These are phyloP conservation scores for Penicillium manginii DNA, from an alignment of 495 filamentous ascomycete genomes.

Conservation along the genomic window DNA sequence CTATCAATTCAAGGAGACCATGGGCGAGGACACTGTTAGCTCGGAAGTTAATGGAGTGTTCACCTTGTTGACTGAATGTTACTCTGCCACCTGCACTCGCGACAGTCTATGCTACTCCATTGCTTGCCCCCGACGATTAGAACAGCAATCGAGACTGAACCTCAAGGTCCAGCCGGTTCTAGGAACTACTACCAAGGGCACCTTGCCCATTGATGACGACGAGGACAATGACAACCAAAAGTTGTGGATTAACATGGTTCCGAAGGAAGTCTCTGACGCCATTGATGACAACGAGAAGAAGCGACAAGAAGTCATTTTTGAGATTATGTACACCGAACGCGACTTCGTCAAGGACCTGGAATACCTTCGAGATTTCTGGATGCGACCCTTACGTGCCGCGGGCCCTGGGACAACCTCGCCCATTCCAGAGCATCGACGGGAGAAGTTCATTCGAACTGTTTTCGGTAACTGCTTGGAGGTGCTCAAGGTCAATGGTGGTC, in stretches of 20 bases:
- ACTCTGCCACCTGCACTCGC: conserved; percentile 94
- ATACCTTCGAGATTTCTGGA: conserved; percentile 98
- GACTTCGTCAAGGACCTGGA: conserved; percentile 99
- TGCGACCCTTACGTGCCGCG: conserved; percentile 78
- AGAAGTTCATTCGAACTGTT: conserved; percentile 89
- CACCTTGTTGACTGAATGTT: conserved; percentile 93
- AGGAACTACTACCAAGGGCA: conserved; percentile 75
- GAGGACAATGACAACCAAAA: conserved; percentile 95
- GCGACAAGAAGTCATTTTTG: conserved; percentile 95
- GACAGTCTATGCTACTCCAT: conserved; percentile 98
- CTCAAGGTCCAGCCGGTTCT: conserved; percentile 88
- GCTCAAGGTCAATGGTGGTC: conserved; percentile 81
- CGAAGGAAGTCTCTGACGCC: conserved; percentile 89
- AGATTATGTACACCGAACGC: conserved; percentile 97
- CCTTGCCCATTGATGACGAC: conserved; percentile 73
- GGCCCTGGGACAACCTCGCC: conserved; percentile 72
- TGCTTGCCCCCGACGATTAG: conserved; percentile 89
- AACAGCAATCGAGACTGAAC: conserved; percentile 93
- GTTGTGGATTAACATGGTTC: conserved; percentile 98
- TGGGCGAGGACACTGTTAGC: conserved; percentile 80
- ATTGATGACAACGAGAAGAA: conserved; percentile 93
- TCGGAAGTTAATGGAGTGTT: conserved; percentile 95
- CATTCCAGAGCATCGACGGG: conserved; percentile 84
- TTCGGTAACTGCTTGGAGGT: conserved; percentile 98
- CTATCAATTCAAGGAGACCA: conserved; percentile 93